Conservation (phyloP, 768 basidiomycete genomes). For the Kwoniella dendrophila region DNA sequence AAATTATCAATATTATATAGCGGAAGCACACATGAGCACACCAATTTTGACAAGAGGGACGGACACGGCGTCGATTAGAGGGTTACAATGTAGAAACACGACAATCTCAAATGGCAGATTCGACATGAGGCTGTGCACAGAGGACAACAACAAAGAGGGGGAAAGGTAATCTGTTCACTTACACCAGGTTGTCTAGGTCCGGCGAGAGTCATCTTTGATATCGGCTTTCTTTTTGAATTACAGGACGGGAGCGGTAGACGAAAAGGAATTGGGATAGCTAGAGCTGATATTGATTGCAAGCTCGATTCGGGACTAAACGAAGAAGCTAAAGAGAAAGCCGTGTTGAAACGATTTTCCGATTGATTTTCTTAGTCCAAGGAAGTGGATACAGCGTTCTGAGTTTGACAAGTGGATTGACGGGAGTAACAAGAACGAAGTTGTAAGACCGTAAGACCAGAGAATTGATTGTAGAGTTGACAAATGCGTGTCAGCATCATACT, state of each 20-base stretch:
- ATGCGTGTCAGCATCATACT: too few relatives aligned
- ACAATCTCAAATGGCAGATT: neutral
- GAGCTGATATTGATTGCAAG: neutral
- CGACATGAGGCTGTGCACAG: neutral
- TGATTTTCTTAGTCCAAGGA: neutral
- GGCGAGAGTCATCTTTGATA: slow-evolving; percentile 21
- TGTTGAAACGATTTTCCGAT: slow-evolving; percentile 10
- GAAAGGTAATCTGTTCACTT: neutral
- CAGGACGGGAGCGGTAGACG: neutral
- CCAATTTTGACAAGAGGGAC: too few relatives aligned
- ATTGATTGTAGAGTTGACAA: too few relatives aligned
- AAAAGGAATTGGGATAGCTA: neutral
- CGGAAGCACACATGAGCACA: neutral
- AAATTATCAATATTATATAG: neutral
- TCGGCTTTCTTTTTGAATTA: neutral
- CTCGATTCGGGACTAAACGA: too few relatives aligned
- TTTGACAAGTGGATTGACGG: too few relatives aligned
- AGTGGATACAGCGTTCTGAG: slow-evolving; percentile 4
- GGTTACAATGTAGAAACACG: neutral
- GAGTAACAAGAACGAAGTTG: too few relatives aligned
- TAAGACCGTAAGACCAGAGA: too few relatives aligned
- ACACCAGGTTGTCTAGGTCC: slow-evolving; percentile 41
- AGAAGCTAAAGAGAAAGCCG: neutral
- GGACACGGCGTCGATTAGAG: too few relatives aligned
- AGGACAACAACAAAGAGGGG: neutral